Evolutionary conservation across 2,329 filamentous ascomycete species (phyloP).

Genomic region (Scopulariopsis brevicaulis): DNA sequence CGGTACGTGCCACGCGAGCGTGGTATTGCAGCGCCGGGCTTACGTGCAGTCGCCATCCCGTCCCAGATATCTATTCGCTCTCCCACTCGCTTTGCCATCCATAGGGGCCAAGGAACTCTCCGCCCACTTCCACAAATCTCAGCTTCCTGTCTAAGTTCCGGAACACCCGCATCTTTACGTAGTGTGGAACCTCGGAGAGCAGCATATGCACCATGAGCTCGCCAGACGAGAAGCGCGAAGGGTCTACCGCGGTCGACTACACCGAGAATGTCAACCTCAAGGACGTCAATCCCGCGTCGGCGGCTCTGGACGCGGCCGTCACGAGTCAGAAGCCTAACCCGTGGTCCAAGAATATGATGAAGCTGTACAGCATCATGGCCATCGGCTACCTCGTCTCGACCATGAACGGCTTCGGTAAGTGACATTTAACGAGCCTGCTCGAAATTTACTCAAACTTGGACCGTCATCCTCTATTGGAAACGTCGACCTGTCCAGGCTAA

Average conservation of each 20-base stretch:
- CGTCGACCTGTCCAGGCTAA: background rate
- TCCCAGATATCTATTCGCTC: too few relatives aligned
- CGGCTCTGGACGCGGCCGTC: slow-evolving; percentile 20
- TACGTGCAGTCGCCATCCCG: too few relatives aligned
- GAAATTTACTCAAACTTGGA: background rate
- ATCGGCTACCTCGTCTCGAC: slow-evolving; percentile 16
- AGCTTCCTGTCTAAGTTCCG: background rate
- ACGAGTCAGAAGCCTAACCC: slow-evolving; percentile 21
- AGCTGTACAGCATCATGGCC: slow-evolving; percentile 14
- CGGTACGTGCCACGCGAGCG: too few relatives aligned
- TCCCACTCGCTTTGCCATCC: too few relatives aligned
- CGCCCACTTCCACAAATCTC: too few relatives aligned
- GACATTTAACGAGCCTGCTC: background rate
- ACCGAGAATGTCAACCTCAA: slow-evolving; percentile 8
- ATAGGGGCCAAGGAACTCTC: too few relatives aligned
- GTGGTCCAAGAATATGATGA: slow-evolving; percentile 18
- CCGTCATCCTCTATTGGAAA: background rate
- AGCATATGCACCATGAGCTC: background rate
- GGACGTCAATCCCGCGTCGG: slow-evolving; percentile 22
- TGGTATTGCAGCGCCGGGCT: too few relatives aligned
- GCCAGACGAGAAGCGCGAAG: background rate
- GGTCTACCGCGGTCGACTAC: background rate
- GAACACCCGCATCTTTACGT: background rate
- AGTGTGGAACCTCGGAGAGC: background rate
- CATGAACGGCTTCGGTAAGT: slow-evolving; percentile 17